Percentiles rank a stretch among this genome's conserved stretches.
These are phyloP conservation scores for Ophiostoma sp. DNA, from an alignment of 2,329 filamentous ascomycete genomes.

Conservation along the genomic window DNA sequence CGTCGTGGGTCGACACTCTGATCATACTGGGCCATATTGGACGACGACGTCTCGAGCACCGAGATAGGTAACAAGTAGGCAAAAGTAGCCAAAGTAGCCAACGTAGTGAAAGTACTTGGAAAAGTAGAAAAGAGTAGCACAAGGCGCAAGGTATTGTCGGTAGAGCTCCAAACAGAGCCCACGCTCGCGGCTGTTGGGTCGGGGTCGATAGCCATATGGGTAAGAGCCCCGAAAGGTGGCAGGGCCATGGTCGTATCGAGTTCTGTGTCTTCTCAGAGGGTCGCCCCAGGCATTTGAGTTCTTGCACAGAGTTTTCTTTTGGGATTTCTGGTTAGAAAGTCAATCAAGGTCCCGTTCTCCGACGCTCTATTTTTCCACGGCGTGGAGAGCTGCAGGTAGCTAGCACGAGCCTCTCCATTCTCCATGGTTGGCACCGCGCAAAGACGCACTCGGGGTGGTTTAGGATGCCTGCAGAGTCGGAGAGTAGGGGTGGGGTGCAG, in stretches of 20 bases:
- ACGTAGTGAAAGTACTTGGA: neutral
- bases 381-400: neutral
- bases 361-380: neutral
- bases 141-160: conserved; percentile 3
- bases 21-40: neutral
- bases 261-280: neutral
- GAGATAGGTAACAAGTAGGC: neutral
- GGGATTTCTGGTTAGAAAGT: neutral
- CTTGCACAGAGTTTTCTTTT: no score
- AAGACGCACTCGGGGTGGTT: conserved; percentile 1
- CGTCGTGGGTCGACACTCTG: neutral
- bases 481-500: neutral
- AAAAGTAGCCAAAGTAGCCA: conserved; percentile 4
- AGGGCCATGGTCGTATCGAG: neutral
- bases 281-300: neutral
- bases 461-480: neutral
- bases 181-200: neutral
- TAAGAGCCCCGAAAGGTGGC: conserved; percentile 6
- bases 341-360: neutral
- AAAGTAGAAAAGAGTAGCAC: neutral
- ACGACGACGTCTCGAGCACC: neutral
- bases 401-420: neutral
- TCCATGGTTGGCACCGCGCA: neutral
- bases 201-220: conserved; percentile 4
- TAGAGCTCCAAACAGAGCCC: conserved; percentile 7